Evolutionary conservation across 495 filamentous ascomycete species (phyloP), one percentile per base, ranked within the genome.

Genomic region (Xylaria intraflava): DNA sequence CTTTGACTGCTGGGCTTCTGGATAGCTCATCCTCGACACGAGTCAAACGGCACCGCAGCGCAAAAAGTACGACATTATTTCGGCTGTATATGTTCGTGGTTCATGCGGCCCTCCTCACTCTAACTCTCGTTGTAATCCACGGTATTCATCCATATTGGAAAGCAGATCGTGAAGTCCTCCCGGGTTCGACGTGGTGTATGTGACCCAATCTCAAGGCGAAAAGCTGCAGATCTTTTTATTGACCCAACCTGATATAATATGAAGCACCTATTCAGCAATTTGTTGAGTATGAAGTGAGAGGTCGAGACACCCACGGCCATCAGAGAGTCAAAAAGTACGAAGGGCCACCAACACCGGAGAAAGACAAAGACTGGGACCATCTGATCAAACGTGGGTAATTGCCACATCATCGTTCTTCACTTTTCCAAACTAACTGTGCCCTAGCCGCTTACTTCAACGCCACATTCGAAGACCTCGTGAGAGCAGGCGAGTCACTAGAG

Each of bases 341-440:
- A 12, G 55, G 55, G 19, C 49, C 48, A 22, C 55, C 55, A 10
- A 40, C 55, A 9, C n/a, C 17, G 0, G 35, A 42, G 5, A 43
- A 50, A 46, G 57, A 59, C n/a, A 26, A 41, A 1, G 57, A 44
- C 6, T 59, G 57, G 57, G 51, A 55, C 22, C 17, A 44, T 31
- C 30, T 59, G 30, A 46, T 59, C 29, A 46, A 31, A 39, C 57
- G 57, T 59, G n/a, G 5, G 57, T 52, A 44, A 29, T 33, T 4
- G 6, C 2, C 12, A 19, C 43, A 7, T 9, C 19, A 6, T 27
- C 30, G 6, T 46, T n/a, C 22, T 4, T 44, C 20, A 12, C 6
- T 14, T 26, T 16, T 20, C 23, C 14, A 14, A 2, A 20, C 1
- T 24, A 11, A 29, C 41, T 35, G 19, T 24, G 10, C 2, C 41